Conservation (phyloP, 495 filamentous ascomycete genomes). For the Xylaria castorea region DNA sequence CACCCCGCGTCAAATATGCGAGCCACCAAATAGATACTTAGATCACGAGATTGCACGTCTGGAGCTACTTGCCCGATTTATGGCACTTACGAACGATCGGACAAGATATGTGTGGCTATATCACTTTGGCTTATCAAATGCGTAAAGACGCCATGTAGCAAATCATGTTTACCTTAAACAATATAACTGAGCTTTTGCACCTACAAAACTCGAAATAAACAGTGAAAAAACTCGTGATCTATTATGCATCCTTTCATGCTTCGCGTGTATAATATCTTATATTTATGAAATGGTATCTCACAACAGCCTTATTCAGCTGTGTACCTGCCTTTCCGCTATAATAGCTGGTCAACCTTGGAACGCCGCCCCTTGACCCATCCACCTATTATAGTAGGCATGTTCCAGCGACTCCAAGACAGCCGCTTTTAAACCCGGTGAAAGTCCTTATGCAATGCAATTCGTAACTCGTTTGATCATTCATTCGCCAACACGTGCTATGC, state of each 20-base stretch:
- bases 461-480: constrained; percentile 28
- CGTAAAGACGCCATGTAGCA: neutral
- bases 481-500: neutral
- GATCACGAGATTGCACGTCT: neutral
- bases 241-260: neutral
- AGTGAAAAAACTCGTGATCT: neutral
- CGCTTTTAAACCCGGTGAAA: constrained; percentile 8
- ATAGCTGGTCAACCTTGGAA: constrained; percentile 18
- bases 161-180: neutral
- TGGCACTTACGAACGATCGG: neutral
- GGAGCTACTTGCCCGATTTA: neutral
- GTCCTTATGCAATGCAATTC: constrained; percentile 26
- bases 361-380: constrained; percentile 17
- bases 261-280: constrained; percentile 1
- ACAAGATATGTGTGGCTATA: neutral
- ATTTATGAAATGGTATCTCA: constrained; percentile 28
- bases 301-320: constrained; percentile 5
- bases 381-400: constrained; percentile 9
- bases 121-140: neutral
- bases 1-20: neutral
- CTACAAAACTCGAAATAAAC: neutral
- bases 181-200: neutral
- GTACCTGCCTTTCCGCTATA: constrained; percentile 11
- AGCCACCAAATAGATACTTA: neutral
- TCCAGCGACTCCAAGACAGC: neutral